These are phyloP conservation scores for Tephrocybe sp. DNA, from an alignment of 768 basidiomycete species.

Conservation along the genomic window DNA sequence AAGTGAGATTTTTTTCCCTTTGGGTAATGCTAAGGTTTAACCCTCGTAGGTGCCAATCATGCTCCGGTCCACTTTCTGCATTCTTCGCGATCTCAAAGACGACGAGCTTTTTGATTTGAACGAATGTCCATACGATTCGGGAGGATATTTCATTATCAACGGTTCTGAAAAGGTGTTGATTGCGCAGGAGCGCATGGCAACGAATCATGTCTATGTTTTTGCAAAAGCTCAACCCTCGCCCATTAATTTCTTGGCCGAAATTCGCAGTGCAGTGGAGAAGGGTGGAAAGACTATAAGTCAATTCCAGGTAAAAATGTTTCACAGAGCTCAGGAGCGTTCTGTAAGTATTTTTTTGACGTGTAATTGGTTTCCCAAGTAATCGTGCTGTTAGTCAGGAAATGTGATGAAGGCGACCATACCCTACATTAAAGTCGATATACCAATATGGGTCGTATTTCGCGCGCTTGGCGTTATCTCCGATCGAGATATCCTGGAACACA, in stretches of 20 bases:
- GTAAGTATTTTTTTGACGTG: constrained; percentile 44
- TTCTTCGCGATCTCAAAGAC: constrained; percentile 76
- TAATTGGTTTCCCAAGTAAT: neutral
- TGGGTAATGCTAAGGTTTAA: neutral
- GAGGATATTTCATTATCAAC: constrained; percentile 99
- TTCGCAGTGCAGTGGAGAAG: constrained; percentile 95
- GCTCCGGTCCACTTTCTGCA: constrained; percentile 94
- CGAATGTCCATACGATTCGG: constrained; percentile 98
- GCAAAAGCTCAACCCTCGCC: constrained; percentile 97
- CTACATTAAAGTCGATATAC: constrained; percentile 97
- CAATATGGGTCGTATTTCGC: constrained; percentile 98
- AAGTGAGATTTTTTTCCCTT: constrained; percentile 51
- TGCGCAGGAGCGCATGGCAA: constrained; percentile 99
- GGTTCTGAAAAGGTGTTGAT: constrained; percentile 99
- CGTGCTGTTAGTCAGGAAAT: constrained; percentile 63
- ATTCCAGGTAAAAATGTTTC: constrained; percentile 97
- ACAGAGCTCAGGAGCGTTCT: constrained; percentile 83
- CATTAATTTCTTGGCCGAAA: constrained; percentile 93
- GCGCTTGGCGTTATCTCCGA: constrained; percentile 97
- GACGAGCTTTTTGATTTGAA: constrained; percentile 87
- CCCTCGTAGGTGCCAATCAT: constrained; percentile 87
- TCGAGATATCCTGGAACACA: constrained; percentile 95
- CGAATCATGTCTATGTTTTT: constrained; percentile 99
- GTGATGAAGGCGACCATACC: constrained; percentile 97
- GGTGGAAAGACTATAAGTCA: constrained; percentile 98